phyloP scores from a whole-genome alignment of 257 asterid species.

The Haberlea rhodopensis region DNA sequence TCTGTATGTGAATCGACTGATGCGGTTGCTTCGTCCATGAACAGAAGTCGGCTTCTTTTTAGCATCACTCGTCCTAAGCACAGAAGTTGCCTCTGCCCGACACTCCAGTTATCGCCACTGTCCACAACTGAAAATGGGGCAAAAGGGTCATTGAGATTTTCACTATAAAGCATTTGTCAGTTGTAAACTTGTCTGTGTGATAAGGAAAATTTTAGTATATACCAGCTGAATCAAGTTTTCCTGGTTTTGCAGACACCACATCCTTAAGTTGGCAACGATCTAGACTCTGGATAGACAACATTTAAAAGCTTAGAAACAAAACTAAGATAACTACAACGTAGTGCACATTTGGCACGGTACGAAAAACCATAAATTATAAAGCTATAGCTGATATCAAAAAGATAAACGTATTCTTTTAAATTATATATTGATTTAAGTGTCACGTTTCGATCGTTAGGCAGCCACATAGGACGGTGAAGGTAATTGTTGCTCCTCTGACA shows the following conservation, averaged over 20 bases:
- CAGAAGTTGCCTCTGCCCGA: conserved; percentile 95
- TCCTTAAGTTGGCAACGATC: conserved; percentile 98
- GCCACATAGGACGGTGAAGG: background rate
- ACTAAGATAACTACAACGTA: background rate
- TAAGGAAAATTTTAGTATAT: background rate
- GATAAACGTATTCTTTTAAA: background rate
- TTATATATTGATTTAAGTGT: background rate
- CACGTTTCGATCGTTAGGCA: background rate
- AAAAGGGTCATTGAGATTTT: background rate
- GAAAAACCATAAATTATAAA: background rate
- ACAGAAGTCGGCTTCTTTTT: conserved; percentile 69
- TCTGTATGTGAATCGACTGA: conserved; percentile 93
- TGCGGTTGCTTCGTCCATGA: conserved; percentile 99
- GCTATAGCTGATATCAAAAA: background rate
- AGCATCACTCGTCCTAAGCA: conserved; percentile 97
- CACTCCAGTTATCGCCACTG: conserved; percentile 97
- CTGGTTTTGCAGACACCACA: conserved; percentile 77
- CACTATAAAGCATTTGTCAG: too few relatives aligned
- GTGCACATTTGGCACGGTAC: too few relatives aligned
- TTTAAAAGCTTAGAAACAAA: conserved; percentile 1
- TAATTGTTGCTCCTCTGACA: background rate
- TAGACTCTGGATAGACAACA: conserved; percentile 50
- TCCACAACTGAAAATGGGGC: conserved; percentile 48
- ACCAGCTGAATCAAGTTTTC: conserved; percentile 87
- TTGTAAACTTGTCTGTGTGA: background rate